Conservation (phyloP, 2,329 filamentous ascomycete genomes). For the Fusarium bactridioides region DNA sequence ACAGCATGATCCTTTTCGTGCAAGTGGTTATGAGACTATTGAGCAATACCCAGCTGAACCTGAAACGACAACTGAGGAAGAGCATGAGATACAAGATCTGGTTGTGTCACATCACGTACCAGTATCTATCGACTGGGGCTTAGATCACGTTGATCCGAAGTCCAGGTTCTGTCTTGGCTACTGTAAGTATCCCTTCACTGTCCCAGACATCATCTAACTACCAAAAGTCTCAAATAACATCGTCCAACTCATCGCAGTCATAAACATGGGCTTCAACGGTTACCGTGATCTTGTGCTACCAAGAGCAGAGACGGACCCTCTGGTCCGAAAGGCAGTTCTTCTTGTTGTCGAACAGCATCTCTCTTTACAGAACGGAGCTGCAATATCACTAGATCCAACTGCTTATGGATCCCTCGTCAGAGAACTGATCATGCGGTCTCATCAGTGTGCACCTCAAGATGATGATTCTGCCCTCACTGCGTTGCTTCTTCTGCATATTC, state of each 20-base stretch:
- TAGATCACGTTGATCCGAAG: slow-evolving; percentile 30
- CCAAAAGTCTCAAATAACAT: slow-evolving; percentile 29
- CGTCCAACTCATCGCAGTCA: slow-evolving; percentile 34
- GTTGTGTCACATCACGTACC: not conserved
- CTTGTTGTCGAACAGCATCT: slow-evolving; percentile 33
- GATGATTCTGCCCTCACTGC: slow-evolving; percentile 35
- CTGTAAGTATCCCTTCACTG: not conserved
- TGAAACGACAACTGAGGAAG: not conserved
- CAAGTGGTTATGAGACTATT: not conserved
- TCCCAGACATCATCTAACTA: not conserved
- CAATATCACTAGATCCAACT: slow-evolving; percentile 7
- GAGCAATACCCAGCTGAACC: not conserved
- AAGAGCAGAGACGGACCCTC: slow-evolving; percentile 29
- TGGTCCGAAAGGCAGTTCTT: slow-evolving; percentile 31
- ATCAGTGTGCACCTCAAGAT: slow-evolving; percentile 30
- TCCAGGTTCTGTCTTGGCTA: slow-evolving; percentile 34
- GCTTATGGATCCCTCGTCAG: slow-evolving; percentile 23
- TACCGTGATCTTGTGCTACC: slow-evolving; percentile 32
- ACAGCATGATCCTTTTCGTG: not conserved
- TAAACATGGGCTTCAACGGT: slow-evolving; percentile 37
- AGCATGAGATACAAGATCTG: not conserved
- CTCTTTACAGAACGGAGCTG: slow-evolving; percentile 17
- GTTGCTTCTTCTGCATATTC: slow-evolving; percentile 26
- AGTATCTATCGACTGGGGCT: not conserved
- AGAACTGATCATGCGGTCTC: slow-evolving; percentile 26